These are phyloP conservation scores for Termitomyces heimii DNA, from an alignment of 768 basidiomycete species.

Conservation along the genomic window DNA sequence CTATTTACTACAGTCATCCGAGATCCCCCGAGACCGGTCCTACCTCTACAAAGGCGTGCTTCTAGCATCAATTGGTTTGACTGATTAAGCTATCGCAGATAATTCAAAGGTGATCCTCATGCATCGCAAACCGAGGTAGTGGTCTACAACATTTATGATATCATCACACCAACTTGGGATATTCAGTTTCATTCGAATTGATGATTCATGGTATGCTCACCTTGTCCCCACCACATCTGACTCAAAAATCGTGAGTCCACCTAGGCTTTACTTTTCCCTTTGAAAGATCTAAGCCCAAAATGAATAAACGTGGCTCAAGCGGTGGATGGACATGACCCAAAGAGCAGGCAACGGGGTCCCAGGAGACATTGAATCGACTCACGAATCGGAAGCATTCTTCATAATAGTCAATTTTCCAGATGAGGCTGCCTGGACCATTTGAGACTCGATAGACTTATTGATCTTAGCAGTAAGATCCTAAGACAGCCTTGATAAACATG, in stretches of 20 bases:
- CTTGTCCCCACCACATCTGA: not conserved
- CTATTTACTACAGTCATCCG: too few species aligned
- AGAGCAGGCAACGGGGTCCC: not conserved
- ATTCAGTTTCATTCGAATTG: not conserved
- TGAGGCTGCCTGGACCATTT: slow-evolving; percentile 87
- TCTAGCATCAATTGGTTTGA: not conserved
- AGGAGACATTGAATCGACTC: slow-evolving; percentile 9
- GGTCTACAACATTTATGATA: not conserved
- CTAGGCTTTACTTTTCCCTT: slow-evolving; percentile 15
- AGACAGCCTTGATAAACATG: not conserved
- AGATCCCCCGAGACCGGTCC: not conserved
- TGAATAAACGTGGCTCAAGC: not conserved
- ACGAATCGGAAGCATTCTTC: slow-evolving; percentile 58
- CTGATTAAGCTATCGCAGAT: not conserved
- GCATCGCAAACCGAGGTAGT: not conserved
- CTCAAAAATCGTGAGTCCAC: not conserved
- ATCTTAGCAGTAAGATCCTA: slow-evolving; percentile 88
- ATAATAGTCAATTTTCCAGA: slow-evolving; percentile 90
- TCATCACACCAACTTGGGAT: not conserved
- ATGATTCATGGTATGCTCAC: not conserved
- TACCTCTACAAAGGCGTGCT: not conserved
- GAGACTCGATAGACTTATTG: slow-evolving; percentile 85
- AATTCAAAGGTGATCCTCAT: not conserved
- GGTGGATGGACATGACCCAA: not conserved
- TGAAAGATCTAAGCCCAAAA: slow-evolving; percentile 8